Base-by-base conservation (phyloP, 345 rosid species). In the Cardamine chenopodiifolia region DNA sequence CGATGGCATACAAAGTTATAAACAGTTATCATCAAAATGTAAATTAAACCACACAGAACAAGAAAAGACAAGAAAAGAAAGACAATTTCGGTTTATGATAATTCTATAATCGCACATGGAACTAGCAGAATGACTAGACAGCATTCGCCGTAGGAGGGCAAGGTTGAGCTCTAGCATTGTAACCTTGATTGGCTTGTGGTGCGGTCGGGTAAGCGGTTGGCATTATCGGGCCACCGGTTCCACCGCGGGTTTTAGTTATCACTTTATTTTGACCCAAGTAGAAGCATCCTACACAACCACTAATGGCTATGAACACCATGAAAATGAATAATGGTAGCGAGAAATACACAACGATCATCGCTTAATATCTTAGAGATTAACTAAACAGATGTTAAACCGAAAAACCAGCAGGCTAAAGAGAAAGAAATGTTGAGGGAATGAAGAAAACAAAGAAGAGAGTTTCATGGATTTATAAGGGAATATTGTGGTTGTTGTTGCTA, bases 231-330 rank as follows among this genome's bases (percentile, higher is more conserved):
- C n/a, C 15, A n/a, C 35, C 64, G 22, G 65, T 1, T 17, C 44
- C 54, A 31, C 17, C 68, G 2, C 59, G 26, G 1, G 0, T 35
- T 13, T 35, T 63, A 18, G 37, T 2, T 37, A 55, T 77, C 35
- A 67, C 80, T 48, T 64, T 72, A 2, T 28, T 3, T 14, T 26
- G 66, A 57, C 80, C 80, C 55, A 56, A 19, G 71, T 34, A 77
- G 74, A 63, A 77, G 61, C 80, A 77, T 49, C 80, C 80, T 34
- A 20, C 54, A 47, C 72, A 77, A 64, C 80, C 80, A 7, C 20
- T 0, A 0, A 70, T 53, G 65, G 50, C 18, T 69, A 76, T 29
- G 25, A 77, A 45, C 47, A 77, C 71, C 67, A 77, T 3, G 45
- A 54, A 56, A 11, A 70, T 28, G 76, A 70, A 63, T 59, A 77